These are phyloP conservation scores for Yarrowia sp. DNA, from an alignment of 805 yeast genomes.

Conservation along the genomic window DNA sequence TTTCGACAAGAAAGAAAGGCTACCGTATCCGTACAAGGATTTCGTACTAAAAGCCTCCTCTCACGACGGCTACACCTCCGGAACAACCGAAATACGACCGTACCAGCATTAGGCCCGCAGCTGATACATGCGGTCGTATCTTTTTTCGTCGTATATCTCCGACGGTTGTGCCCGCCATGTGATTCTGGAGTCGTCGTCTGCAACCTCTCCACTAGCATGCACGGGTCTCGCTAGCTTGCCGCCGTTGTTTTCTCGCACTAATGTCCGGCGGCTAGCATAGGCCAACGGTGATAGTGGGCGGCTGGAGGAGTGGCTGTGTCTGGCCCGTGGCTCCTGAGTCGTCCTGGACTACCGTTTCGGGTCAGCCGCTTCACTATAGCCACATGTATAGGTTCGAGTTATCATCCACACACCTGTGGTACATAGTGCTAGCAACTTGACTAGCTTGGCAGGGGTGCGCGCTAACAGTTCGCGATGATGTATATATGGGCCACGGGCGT, in stretches of 20 bases:
- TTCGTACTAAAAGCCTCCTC: no score
- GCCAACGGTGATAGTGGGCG: background rate
- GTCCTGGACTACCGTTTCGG: no score
- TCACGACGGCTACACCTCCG: no score
- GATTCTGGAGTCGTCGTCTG: background rate
- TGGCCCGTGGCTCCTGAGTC: no score
- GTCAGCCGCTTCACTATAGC: no score
- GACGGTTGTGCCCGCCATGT: no score
- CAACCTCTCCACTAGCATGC: background rate
- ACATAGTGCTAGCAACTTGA: background rate
- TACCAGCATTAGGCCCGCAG: background rate
- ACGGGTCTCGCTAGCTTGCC: slow-evolving; percentile 13
- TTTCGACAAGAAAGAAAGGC: no score
- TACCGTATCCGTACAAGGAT: no score
- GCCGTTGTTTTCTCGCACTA: background rate
- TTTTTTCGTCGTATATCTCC: background rate
- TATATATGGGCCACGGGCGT: background rate
- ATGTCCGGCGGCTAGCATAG: background rate
- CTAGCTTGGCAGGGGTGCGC: slow-evolving; percentile 21
- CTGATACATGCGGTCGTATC: background rate
- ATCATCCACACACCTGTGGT: no score
- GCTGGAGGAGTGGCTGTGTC: no score
- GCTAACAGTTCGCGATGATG: slow-evolving; percentile 7
- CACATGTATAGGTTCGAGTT: no score
- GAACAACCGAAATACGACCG: background rate